Evolutionary conservation across 768 basidiomycete species (phyloP).

Genomic region (Kwoniella bestiolae): DNA sequence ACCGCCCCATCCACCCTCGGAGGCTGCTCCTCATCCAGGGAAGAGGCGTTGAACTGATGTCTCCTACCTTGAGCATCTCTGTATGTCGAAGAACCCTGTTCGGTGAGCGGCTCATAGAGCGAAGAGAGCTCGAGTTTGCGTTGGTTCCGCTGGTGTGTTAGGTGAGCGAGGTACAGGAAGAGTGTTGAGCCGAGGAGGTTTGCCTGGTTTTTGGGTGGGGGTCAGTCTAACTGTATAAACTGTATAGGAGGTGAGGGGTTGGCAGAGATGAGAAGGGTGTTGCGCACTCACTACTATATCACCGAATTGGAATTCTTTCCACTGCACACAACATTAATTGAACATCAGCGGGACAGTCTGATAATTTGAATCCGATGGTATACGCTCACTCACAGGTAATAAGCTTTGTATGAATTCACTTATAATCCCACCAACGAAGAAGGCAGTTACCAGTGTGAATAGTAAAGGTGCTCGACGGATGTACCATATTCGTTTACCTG

Average conservation of each 20-base stretch:
- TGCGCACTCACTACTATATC: conserved; percentile 44
- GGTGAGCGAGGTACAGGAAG: conserved; percentile 51
- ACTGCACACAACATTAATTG: no score
- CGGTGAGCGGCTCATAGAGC: conserved; percentile 47
- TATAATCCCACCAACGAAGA: conserved; percentile 51
- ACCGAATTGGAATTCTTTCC: conserved; percentile 54
- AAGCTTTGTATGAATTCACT: conserved; percentile 50
- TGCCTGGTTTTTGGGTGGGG: no score
- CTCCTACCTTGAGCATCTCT: conserved; percentile 45
- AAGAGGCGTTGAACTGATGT: conserved; percentile 29
- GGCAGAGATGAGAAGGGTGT: no score
- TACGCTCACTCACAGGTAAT: conserved; percentile 54
- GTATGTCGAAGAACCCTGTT: conserved; percentile 25
- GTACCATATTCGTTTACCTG: conserved; percentile 52
- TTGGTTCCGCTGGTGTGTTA: conserved; percentile 32
- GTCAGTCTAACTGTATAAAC: no score
- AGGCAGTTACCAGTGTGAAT: conserved; percentile 41
- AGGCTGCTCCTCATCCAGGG: background rate
- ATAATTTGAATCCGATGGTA: no score
- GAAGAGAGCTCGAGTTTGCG: conserved; percentile 38
- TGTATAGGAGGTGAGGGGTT: no score
- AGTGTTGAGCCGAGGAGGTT: conserved; percentile 50
- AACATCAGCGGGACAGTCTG: background rate
- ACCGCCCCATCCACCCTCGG: background rate
- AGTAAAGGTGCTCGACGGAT: conserved; percentile 52